Evolutionary conservation across 2,329 filamentous ascomycete species (phyloP).

Genomic region (Talaromyces marneffei): DNA sequence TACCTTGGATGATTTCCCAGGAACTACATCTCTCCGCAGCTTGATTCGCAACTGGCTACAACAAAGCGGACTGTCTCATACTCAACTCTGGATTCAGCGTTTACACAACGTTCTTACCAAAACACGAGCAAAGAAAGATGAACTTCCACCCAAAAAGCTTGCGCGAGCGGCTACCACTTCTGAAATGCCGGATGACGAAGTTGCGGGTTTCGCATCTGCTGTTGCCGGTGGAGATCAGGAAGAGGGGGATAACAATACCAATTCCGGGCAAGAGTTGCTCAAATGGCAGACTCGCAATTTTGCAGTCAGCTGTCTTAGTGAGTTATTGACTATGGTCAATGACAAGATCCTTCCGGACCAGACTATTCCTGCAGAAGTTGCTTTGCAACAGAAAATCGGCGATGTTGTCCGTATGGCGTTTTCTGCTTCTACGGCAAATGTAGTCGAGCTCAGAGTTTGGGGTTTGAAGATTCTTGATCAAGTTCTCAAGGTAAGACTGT

Average conservation of each 20-base stretch:
- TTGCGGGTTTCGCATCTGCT: conserved; percentile 85
- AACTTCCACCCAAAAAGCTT: conserved; percentile 33
- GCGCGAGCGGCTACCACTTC: conserved; percentile 46
- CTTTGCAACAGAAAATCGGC: conserved; percentile 74
- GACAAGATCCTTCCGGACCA: conserved; percentile 74
- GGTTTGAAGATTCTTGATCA: conserved; percentile 91
- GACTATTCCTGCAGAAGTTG: conserved; percentile 69
- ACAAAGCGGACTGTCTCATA: conserved; percentile 77
- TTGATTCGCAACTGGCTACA: conserved; percentile 90
- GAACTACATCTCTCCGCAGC: conserved; percentile 73
- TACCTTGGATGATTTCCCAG: conserved; percentile 69
- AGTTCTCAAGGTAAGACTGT: conserved; percentile 59
- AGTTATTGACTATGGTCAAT: conserved; percentile 71
- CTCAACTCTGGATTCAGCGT: conserved; percentile 76
- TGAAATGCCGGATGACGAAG: conserved; percentile 94
- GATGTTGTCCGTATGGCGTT: conserved; percentile 97
- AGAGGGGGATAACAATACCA: conserved; percentile 45
- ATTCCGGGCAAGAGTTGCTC: conserved; percentile 73
- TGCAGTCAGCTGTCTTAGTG: conserved; percentile 80
- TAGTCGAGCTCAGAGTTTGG: conserved; percentile 82
- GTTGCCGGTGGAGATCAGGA: conserved; percentile 56
- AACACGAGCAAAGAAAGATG: conserved; percentile 63
- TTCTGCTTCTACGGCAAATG: conserved; percentile 89
- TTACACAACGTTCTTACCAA: conserved; percentile 87
- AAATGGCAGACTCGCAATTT: conserved; percentile 96